A percentile compares a stretch with the other conserved stretches of the same genome.
Conservation (phyloP, 2,329 filamentous ascomycete species). For the Exophiala alcalophila region DNA sequence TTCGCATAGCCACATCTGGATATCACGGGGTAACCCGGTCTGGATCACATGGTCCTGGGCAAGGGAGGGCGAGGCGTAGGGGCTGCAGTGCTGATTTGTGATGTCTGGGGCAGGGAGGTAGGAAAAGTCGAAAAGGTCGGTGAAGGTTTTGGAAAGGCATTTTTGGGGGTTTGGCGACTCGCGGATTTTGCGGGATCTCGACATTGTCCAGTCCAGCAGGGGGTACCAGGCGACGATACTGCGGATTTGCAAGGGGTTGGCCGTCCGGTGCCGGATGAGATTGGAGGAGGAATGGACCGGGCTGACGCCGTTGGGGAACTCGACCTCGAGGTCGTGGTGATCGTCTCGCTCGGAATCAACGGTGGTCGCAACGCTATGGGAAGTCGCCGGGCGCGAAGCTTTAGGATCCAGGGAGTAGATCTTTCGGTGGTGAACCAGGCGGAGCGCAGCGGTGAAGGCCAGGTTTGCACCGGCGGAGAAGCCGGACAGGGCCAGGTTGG, state of each 20-base stretch:
- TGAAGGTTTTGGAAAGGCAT: conserved; percentile 48
- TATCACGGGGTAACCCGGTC: conserved; percentile 55
- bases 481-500: conserved; percentile 57
- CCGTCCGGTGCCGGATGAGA: conserved; percentile 29
- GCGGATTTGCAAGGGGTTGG: conserved; percentile 49
- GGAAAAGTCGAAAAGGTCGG: conserved; percentile 48
- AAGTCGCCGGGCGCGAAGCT: conserved; percentile 30
- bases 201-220: conserved; percentile 59
- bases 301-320: conserved; percentile 16
- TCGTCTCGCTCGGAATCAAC: conserved; percentile 16
- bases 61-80: conserved; percentile 58
- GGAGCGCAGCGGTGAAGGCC: conserved; percentile 59
- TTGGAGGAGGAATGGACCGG: conserved; percentile 21
- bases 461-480: conserved; percentile 65
- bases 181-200: conserved; percentile 57
- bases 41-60: conserved; percentile 54
- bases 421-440: conserved; percentile 46
- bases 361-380: conserved; percentile 16
- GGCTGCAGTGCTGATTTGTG: conserved; percentile 49
- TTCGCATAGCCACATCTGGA: conserved; percentile 62
- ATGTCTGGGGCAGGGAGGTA: conserved; percentile 47
- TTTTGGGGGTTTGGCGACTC: conserved; percentile 53
- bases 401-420: conserved; percentile 36
- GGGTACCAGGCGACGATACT: conserved; percentile 63
- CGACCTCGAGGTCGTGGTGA: conserved; percentile 13